Percentiles rank a stretch among this genome's conserved stretches.
phyloP scores from a whole-genome alignment of 345 rosid species.

The Arabidopsis suecica region DNA sequence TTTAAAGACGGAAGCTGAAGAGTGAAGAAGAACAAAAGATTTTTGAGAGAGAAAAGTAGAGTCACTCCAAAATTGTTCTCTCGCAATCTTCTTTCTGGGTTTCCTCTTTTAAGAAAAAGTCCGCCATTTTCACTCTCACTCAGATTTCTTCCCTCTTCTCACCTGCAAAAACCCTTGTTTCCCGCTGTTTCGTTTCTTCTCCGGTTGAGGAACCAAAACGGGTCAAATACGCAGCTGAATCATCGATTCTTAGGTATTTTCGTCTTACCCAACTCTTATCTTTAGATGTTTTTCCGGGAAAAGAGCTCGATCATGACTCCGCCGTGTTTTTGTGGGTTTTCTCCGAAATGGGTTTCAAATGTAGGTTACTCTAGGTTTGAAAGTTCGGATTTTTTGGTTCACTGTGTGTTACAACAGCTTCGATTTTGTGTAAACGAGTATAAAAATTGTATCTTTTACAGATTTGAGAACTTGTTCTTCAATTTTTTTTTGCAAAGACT shows the following conservation, averaged over 20 bases:
- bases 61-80: background rate
- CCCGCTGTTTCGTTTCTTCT: constrained; percentile 14
- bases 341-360: constrained; percentile 34
- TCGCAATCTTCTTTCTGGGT: constrained; percentile 11
- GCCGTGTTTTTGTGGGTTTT: constrained; percentile 18
- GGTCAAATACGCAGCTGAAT: background rate
- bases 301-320: constrained; percentile 13
- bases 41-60: constrained; percentile 5
- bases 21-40: constrained; percentile 21
- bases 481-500: constrained; percentile 15
- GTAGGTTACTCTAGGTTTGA: constrained; percentile 19
- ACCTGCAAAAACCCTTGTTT: constrained; percentile 21
- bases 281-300: background rate
- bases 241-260: constrained; percentile 35
- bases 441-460: constrained; percentile 20
- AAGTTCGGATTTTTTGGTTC: constrained; percentile 8
- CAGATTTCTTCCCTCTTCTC: constrained; percentile 31
- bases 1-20: constrained; percentile 10
- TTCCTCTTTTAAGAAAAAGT: background rate
- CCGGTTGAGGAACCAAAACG: constrained; percentile 5
- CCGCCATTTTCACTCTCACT: constrained; percentile 35
- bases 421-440: constrained; percentile 21
- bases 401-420: background rate
- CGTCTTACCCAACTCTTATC: constrained; percentile 12
- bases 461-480: constrained; percentile 23